Conservation (phyloP, 257 asterid genomes). For the Penstemon eatonii region DNA sequence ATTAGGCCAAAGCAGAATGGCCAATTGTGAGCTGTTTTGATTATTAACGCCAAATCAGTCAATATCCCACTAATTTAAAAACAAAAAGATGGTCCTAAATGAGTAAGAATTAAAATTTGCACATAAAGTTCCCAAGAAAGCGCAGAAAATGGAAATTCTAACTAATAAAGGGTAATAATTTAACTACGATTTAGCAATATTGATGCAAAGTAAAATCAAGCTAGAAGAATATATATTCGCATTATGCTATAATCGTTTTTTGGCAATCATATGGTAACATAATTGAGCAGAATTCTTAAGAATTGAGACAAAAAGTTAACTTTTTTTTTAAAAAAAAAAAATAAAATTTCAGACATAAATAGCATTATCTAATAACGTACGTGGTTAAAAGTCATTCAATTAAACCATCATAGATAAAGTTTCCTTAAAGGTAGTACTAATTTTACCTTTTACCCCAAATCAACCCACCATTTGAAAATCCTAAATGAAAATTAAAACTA, state of each 20-base stretch:
- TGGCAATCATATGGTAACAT: conserved; percentile 12
- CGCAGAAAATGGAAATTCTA: conserved; percentile 17
- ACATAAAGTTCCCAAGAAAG: not conserved
- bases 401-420: conserved; percentile 31
- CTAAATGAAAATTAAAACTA: conserved; percentile 13
- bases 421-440: conserved; percentile 32
- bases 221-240: conserved; percentile 30
- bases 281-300: conserved; percentile 36
- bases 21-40: no score
- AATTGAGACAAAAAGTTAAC: conserved; percentile 6
- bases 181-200: conserved; percentile 24
- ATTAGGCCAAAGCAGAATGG: no score
- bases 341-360: not conserved
- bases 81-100: not conserved
- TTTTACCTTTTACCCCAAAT: conserved; percentile 24
- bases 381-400: conserved; percentile 32
- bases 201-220: conserved; percentile 14
- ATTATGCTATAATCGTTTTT: conserved; percentile 2
- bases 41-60: no score
- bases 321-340: no score
- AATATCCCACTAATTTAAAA: no score
- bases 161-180: conserved; percentile 19
- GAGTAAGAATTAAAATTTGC: no score
- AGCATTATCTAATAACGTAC: conserved; percentile 29
- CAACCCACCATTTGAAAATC: conserved; percentile 29